Percentiles rank a stretch among this genome's conserved stretches.
These are phyloP conservation scores for Chaetomium sp. DNA, from an alignment of 2,329 filamentous ascomycete genomes.

Conservation along the genomic window DNA sequence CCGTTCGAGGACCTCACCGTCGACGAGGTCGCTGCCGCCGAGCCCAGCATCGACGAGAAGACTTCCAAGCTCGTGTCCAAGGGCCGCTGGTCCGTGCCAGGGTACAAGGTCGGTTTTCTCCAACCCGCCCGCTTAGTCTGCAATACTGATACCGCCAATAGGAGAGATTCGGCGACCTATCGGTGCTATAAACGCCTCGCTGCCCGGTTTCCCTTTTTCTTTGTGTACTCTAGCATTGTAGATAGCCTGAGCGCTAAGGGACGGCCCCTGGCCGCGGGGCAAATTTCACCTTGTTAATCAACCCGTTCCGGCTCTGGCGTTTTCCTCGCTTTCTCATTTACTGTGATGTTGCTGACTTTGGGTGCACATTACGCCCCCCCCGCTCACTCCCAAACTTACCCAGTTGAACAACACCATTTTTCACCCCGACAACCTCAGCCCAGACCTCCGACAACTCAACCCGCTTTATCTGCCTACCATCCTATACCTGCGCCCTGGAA, in stretches of 20 bases:
- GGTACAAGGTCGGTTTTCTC: slow-evolving; percentile 84
- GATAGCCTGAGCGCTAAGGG: slow-evolving; percentile 48
- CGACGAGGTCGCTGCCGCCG: slow-evolving; percentile 91
- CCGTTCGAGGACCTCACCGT: slow-evolving; percentile 97
- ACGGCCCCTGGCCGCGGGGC: slow-evolving; percentile 22
- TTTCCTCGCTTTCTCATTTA: neutral
- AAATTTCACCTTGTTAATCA: slow-evolving; percentile 29
- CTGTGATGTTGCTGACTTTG: neutral
- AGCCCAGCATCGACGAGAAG: slow-evolving; percentile 97
- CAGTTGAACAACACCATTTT: neutral
- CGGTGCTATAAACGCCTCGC: slow-evolving; percentile 72
- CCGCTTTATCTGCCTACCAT: too few relatives aligned
- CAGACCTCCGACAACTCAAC: too few relatives aligned
- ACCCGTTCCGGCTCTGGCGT: neutral
- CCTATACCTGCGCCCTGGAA: too few relatives aligned
- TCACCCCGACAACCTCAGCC: too few relatives aligned
- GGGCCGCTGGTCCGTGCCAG: slow-evolving; percentile 96
- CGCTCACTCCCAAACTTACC: neutral
- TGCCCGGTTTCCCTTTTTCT: slow-evolving; percentile 47
- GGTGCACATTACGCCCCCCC: too few relatives aligned
- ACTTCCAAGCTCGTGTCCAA: slow-evolving; percentile 92
- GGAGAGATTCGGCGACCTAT: slow-evolving; percentile 99
- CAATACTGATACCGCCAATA: slow-evolving; percentile 56
- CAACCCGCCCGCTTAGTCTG: neutral
- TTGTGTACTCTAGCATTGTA: slow-evolving; percentile 73